phyloP scores from a whole-genome alignment of 441 rosid genomes.

The Adansonia madagascariensis region DNA sequence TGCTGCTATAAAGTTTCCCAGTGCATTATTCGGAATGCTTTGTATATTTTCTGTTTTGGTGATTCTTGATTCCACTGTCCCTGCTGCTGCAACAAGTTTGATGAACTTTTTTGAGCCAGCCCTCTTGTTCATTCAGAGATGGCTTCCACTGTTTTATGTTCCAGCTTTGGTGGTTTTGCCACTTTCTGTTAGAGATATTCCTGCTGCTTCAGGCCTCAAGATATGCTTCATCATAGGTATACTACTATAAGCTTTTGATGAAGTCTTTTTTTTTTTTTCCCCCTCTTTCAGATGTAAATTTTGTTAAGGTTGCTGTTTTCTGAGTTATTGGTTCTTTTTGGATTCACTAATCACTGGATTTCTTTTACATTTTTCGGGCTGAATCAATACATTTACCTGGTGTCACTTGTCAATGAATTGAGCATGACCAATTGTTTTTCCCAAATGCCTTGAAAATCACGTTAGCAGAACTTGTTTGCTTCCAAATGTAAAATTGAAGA shows the following conservation, averaged over 20 bases:
- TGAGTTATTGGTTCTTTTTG: not conserved
- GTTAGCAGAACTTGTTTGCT: not conserved
- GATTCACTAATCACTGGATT: not conserved
- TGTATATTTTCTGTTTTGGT: conserved; percentile 84
- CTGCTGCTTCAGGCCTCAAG: conserved; percentile 88
- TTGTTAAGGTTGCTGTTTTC: not conserved
- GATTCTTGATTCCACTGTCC: conserved; percentile 64
- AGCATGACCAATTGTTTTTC: not conserved
- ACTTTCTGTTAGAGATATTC: conserved; percentile 86
- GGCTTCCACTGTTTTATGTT: conserved; percentile 97
- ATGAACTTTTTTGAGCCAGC: conserved; percentile 89
- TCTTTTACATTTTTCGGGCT: not conserved
- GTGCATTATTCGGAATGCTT: conserved; percentile 95
- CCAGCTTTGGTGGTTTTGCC: conserved; percentile 93
- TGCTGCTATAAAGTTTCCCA: conserved; percentile 90
- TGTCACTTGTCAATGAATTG: not conserved
- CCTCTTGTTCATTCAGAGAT: conserved; percentile 82
- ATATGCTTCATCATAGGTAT: conserved; percentile 82
- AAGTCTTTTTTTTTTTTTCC: not conserved
- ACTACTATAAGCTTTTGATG: not conserved
- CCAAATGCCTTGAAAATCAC: not conserved
- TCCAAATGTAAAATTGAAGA: conserved; percentile 22
- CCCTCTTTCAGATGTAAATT: not conserved
- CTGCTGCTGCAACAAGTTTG: conserved; percentile 70
- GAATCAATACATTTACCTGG: not conserved